phyloP scores from a whole-genome alignment of 2,329 filamentous ascomycete species.

The Cercospora sp. region DNA sequence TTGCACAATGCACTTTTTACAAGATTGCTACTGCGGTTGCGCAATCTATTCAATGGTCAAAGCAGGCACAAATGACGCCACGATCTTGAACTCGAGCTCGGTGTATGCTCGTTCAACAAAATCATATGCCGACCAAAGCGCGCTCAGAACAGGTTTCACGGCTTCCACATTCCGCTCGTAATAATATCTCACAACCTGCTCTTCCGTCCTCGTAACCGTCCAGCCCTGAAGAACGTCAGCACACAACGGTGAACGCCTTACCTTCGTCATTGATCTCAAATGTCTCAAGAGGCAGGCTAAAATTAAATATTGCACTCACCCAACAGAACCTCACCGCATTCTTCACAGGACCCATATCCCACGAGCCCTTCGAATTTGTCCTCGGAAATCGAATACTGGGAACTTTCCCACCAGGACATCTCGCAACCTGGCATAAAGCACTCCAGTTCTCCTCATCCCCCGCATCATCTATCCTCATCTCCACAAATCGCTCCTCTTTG shows the following conservation, averaged over 20 bases:
- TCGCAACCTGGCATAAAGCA: constrained; percentile 26
- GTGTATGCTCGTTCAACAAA: constrained; percentile 32
- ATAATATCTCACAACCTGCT: constrained; percentile 29
- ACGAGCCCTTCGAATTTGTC: constrained; percentile 33
- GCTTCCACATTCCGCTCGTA: constrained; percentile 25
- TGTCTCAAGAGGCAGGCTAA: not conserved
- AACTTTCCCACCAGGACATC: constrained; percentile 23
- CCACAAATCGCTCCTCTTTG: constrained; percentile 26
- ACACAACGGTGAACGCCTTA: not conserved
- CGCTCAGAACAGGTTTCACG: constrained; percentile 24
- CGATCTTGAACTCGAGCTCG: constrained; percentile 30
- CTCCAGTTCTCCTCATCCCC: constrained; percentile 31
- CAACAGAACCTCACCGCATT: constrained; percentile 28
- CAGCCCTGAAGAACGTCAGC: constrained; percentile 25
- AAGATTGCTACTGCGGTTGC: not conserved
- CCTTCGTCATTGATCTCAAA: not conserved
- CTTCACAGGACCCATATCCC: constrained; percentile 30
- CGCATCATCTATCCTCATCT: constrained; percentile 29
- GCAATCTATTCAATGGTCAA: constrained; percentile 3
- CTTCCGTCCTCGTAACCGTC: constrained; percentile 33
- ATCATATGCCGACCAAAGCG: constrained; percentile 29
- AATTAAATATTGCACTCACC: not conserved
- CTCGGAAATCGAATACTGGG: constrained; percentile 26
- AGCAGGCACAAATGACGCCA: constrained; percentile 14
- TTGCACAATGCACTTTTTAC: not conserved